Evolutionary conservation across 83 land plant genomes (phyloP).

Genomic region (Picea abies): DNA sequence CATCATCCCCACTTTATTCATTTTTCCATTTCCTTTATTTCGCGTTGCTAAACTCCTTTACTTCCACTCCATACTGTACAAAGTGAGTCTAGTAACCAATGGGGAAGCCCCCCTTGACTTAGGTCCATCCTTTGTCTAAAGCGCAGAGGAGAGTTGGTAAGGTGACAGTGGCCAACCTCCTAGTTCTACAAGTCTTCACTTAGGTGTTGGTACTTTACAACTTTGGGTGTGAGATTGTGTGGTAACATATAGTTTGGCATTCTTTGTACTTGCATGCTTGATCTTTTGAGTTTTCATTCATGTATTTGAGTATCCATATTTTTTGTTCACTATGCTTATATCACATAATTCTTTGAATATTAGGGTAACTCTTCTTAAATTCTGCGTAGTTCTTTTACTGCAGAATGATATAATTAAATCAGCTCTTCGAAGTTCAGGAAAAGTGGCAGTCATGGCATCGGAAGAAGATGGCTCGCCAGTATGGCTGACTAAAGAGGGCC

Average conservation of each 20-base stretch:
- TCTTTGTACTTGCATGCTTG: neutral
- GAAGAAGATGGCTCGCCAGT: constrained; percentile 89
- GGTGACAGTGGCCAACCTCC: too few species aligned
- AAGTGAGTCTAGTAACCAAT: too few species aligned
- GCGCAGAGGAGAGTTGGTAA: too few species aligned
- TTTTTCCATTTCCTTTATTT: too few species aligned
- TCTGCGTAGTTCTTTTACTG: constrained; percentile 10
- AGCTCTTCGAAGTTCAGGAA: constrained; percentile 70
- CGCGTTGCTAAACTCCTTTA: too few species aligned
- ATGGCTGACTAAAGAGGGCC: constrained; percentile 77
- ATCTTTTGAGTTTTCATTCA: neutral
- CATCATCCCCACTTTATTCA: too few species aligned
- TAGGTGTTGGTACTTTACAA: too few species aligned
- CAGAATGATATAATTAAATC: constrained; percentile 89
- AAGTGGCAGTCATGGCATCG: constrained; percentile 92
- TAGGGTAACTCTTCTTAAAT: constrained; percentile 7
- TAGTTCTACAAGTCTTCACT: too few species aligned
- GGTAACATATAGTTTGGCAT: neutral
- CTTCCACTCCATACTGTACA: too few species aligned
- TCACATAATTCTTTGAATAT: neutral
- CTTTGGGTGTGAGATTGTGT: too few species aligned
- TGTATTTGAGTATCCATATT: neutral
- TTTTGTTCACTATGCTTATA: neutral
- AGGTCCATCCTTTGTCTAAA: too few species aligned
- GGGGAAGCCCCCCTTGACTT: too few species aligned